Evolutionary conservation across 768 basidiomycete species (phyloP).

Genomic region (Favolaschia claudopus): DNA sequence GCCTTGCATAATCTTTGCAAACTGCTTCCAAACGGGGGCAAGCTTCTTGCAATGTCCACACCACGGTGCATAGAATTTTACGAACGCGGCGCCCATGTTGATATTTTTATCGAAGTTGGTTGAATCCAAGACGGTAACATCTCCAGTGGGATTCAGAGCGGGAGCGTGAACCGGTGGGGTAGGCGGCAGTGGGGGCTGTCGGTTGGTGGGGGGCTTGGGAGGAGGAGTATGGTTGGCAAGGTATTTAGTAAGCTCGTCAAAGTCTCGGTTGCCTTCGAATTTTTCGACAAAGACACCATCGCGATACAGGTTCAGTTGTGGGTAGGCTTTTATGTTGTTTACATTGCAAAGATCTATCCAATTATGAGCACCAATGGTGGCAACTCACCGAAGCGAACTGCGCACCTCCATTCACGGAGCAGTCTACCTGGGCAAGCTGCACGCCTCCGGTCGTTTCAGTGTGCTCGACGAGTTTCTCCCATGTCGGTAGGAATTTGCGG

Average conservation of each 20-base stretch:
- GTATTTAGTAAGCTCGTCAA: slow-evolving; percentile 63
- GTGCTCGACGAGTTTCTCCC: slow-evolving; percentile 71
- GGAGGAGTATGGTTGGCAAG: slow-evolving; percentile 50
- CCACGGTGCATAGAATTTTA: slow-evolving; percentile 92
- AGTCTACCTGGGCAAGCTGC: slow-evolving; percentile 83
- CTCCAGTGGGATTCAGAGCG: slow-evolving; percentile 43
- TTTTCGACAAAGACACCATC: slow-evolving; percentile 67
- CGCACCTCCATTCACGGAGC: slow-evolving; percentile 79
- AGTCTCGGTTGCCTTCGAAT: slow-evolving; percentile 62
- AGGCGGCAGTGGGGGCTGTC: slow-evolving; percentile 18
- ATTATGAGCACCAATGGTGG: neutral
- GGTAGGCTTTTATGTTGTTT: slow-evolving; percentile 77
- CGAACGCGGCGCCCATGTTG: slow-evolving; percentile 54
- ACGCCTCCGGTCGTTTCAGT: slow-evolving; percentile 55
- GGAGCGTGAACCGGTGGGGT: slow-evolving; percentile 14
- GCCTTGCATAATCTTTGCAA: slow-evolving; percentile 74
- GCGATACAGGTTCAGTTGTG: slow-evolving; percentile 75
- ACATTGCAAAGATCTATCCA: slow-evolving; percentile 82
- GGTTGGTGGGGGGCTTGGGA: slow-evolving; percentile 24
- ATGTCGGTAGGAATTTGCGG: slow-evolving; percentile 79
- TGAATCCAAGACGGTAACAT: slow-evolving; percentile 44
- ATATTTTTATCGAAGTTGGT: slow-evolving; percentile 49
- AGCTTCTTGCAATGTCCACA: slow-evolving; percentile 98
- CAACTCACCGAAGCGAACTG: slow-evolving; percentile 12
- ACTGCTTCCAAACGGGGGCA: slow-evolving; percentile 79